Conservation (phyloP, 306 rosid genomes). For the Psophocarpus tetragonolobus region DNA sequence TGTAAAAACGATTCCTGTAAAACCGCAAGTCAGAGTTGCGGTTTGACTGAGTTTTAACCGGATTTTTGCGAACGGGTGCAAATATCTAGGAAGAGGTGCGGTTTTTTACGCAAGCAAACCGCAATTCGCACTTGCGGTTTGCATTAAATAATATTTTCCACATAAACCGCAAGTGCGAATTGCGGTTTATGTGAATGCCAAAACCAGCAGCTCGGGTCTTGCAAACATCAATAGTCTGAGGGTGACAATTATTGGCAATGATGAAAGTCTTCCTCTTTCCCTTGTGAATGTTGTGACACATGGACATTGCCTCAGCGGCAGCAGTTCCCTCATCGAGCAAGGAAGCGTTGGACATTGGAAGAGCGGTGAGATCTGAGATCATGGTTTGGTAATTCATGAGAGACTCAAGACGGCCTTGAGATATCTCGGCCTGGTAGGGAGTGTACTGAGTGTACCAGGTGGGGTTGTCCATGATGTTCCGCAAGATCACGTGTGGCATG, state of each 20-base stretch:
- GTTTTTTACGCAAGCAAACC: too few species aligned
- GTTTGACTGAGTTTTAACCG: too few species aligned
- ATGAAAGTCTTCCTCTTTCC: conserved; percentile 88
- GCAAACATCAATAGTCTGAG: conserved; percentile 87
- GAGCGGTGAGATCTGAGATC: conserved; percentile 85
- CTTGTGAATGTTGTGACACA: conserved; percentile 83
- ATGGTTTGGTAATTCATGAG: conserved; percentile 85
- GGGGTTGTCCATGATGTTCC: conserved; percentile 96
- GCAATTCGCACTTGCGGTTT: too few species aligned
- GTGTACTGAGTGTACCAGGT: conserved; percentile 99
- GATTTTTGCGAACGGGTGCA: too few species aligned
- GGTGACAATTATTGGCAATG: conserved; percentile 84
- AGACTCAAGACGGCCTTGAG: conserved; percentile 93
- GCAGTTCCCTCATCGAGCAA: conserved; percentile 99
- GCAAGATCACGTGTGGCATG: conserved; percentile 90
- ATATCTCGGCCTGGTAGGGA: conserved; percentile 97
- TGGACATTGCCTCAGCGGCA: conserved; percentile 98
- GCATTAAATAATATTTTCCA: too few species aligned
- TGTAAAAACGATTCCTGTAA: too few species aligned
- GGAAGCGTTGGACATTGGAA: conserved; percentile 98
- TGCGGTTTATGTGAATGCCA: conserved; percentile 80
- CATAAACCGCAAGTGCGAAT: too few species aligned
- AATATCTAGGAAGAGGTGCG: too few species aligned
- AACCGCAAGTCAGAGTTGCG: too few species aligned
- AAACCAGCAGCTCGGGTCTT: conserved; percentile 90